A percentile compares a stretch with the other conserved stretches of the same genome.
Conservation (phyloP, 306 rosid genomes). For the Prunus padus region DNA sequence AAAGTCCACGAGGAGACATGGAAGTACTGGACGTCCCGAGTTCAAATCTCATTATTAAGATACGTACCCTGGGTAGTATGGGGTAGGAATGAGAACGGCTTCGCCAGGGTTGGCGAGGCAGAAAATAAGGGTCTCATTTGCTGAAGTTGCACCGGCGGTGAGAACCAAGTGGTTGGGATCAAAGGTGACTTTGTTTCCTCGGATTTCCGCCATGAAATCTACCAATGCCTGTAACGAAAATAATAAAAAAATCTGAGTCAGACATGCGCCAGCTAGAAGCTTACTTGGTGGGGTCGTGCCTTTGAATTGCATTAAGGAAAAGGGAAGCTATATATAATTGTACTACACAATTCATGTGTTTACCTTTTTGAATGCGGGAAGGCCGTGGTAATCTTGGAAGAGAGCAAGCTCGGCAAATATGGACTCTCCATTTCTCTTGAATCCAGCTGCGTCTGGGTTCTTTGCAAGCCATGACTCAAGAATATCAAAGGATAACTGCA, state of each 20-base stretch:
- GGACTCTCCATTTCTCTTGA: constrained; percentile 73
- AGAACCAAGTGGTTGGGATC: constrained; percentile 68
- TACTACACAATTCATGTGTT: background rate
- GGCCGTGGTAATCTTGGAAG: constrained; percentile 93
- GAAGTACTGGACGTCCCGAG: background rate
- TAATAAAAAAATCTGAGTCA: background rate
- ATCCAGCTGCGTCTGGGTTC: constrained; percentile 73
- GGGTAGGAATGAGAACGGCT: constrained; percentile 82
- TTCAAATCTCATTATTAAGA: background rate
- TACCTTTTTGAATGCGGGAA: constrained; percentile 73
- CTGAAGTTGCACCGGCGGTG: constrained; percentile 81
- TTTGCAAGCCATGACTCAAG: constrained; percentile 71
- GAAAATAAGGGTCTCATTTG: constrained; percentile 85
- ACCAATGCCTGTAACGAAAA: constrained; percentile 44
- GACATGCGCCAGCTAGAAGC: background rate
- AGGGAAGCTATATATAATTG: background rate
- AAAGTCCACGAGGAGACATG: background rate
- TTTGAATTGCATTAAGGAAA: background rate
- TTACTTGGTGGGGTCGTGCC: background rate
- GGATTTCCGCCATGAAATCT: constrained; percentile 73
- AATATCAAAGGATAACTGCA: constrained; percentile 83
- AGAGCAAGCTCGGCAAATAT: constrained; percentile 89
- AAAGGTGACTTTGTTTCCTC: constrained; percentile 68
- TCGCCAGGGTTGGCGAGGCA: constrained; percentile 74
- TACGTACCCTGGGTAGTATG: constrained; percentile 82